phyloP scores from a whole-genome alignment of 305 asterid genomes.

The Andrographis paniculata region DNA sequence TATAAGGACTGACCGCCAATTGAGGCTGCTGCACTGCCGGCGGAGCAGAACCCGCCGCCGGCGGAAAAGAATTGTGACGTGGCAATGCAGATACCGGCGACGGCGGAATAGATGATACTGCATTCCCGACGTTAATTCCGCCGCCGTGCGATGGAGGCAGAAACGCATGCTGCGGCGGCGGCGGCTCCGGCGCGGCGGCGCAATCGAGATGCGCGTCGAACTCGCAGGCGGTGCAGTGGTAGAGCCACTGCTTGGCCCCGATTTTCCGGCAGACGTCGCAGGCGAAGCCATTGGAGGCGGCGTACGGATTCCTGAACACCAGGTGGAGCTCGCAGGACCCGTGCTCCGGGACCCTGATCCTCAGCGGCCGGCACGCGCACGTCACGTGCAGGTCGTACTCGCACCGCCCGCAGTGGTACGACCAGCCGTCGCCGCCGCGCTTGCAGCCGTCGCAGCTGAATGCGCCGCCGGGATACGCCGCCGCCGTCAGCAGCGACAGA shows the following conservation, averaged over 20 bases:
- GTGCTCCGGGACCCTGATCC: neutral
- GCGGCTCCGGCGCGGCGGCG: neutral
- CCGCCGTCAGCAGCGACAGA: neutral
- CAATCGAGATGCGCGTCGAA: neutral
- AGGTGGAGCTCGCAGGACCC: neutral
- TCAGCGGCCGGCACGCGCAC: neutral
- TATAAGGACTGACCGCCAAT: too few relatives aligned
- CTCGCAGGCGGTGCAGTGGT: neutral
- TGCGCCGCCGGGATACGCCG: neutral
- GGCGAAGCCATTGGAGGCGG: neutral
- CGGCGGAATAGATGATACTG: too few relatives aligned
- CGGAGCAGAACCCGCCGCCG: too few relatives aligned
- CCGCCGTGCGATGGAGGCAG: neutral
- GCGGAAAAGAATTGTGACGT: too few relatives aligned
- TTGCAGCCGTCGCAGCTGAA: neutral
- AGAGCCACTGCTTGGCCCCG: constrained; percentile 1
- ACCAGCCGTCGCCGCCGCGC: neutral
- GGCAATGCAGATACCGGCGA: too few relatives aligned
- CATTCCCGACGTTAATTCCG: too few relatives aligned
- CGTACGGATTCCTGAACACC: neutral
- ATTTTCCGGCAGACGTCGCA: neutral
- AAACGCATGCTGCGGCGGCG: neutral
- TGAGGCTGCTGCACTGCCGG: too few relatives aligned
- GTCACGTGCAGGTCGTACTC: constrained; percentile 1
- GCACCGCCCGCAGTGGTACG: neutral